A percentile compares a stretch with the other conserved stretches of the same genome.
Evolutionary conservation across 371 early-diverging fungal genomes (phyloP).

Genomic region (Saksenaea vasiformis): DNA sequence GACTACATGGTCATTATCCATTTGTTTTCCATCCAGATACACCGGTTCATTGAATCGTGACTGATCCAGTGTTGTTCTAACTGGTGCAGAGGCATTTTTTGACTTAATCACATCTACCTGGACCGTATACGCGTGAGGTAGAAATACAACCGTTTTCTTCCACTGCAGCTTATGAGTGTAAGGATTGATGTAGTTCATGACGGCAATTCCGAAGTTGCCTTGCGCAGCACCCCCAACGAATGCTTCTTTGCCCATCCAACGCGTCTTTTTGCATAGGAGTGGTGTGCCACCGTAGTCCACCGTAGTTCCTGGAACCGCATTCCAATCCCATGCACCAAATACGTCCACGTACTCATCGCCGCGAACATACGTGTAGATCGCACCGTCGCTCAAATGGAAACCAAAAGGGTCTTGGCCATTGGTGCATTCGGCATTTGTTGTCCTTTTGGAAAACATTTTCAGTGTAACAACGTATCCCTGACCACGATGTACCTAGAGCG

Average conservation of each 20-base stretch:
- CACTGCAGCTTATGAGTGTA: conserved; percentile 21
- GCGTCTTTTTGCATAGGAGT: conserved; percentile 11
- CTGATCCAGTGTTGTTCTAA: conserved; percentile 35
- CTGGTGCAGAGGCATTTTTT: conserved; percentile 11
- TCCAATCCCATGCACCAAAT: conserved; percentile 35
- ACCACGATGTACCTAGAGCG: conserved; percentile 2
- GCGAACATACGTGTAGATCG: conserved; percentile 24
- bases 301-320: conserved; percentile 32
- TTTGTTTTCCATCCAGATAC: conserved; percentile 16
- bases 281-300: conserved; percentile 24
- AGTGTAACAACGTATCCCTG: conserved; percentile 21
- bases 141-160: conserved; percentile 36
- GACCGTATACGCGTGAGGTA: conserved; percentile 29
- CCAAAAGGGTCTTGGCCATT: conserved; percentile 35
- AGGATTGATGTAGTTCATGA: conserved; percentile 29
- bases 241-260: conserved; percentile 9
- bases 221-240: conserved; percentile 32
- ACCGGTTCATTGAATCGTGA: conserved; percentile 24
- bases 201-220: conserved; percentile 29
- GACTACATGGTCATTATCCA: conserved; percentile 3
- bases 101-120: conserved; percentile 23
- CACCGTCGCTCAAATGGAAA: conserved; percentile 34
- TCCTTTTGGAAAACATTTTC: conserved; percentile 32
- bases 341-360: conserved; percentile 33
- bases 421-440: conserved; percentile 29